phyloP scores from a whole-genome alignment of 2,329 filamentous ascomycete species.

The Trichoderma sp. region DNA sequence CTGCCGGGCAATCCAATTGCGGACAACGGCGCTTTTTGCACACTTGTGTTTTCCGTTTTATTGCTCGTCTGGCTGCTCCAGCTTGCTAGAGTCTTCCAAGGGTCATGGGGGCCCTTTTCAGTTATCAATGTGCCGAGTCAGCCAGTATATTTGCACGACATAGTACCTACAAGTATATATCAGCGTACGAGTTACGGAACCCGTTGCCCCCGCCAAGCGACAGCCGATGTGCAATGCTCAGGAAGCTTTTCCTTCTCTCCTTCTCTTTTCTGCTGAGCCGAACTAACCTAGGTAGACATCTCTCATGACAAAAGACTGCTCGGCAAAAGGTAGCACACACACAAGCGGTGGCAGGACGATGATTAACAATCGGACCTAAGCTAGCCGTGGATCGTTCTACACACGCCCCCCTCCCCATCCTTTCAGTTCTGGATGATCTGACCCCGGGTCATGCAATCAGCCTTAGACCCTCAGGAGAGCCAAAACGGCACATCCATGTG shows the following conservation, averaged over 20 bases:
- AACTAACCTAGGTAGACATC: not conserved
- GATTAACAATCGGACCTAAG: constrained; percentile 7
- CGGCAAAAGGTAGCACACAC: not conserved
- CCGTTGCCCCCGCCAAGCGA: not conserved
- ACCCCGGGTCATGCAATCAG: constrained; percentile 24
- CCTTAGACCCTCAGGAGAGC: constrained; percentile 18
- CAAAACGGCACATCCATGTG: constrained; percentile 15
- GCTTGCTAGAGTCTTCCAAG: constrained; percentile 4
- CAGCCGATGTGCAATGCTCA: not conserved
- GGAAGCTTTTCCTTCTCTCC: not conserved
- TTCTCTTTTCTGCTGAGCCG: not conserved
- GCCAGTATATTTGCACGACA: not conserved
- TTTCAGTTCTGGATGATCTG: constrained; percentile 15
- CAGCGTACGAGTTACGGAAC: constrained; percentile 8
- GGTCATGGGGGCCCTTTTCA: constrained; percentile 3
- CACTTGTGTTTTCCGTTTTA: not conserved
- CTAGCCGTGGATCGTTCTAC: constrained; percentile 4
- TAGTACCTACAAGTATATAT: not conserved
- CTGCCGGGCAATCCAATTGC: not conserved
- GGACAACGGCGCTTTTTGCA: not conserved
- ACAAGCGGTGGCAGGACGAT: not conserved
- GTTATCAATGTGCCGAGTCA: constrained; percentile 16
- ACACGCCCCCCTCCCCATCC: constrained; percentile 4
- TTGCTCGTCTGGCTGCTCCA: not conserved
- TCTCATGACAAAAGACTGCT: not conserved